Base-by-base conservation (phyloP, 306 rosid genomes). In the Mimosa bimucronata region DNA sequence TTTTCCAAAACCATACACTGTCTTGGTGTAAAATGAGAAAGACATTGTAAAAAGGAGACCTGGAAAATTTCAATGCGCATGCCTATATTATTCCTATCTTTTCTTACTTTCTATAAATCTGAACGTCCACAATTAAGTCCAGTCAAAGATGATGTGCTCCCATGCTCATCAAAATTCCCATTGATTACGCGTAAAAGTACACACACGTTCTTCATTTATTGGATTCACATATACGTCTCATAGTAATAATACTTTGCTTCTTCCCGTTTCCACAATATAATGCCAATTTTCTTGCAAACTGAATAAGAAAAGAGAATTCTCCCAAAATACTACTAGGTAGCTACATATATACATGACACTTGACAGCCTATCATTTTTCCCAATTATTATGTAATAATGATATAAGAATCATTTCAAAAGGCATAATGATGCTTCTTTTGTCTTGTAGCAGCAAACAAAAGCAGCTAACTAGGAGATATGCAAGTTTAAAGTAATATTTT, bases 371-470 rank as follows among this genome's bases (percentile, higher is more conserved):
- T 10, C 0, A 42, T 1, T 11, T 14, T 77, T 74, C 18, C n/a
- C 87, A 83, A 86, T 86, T 80, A 86, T 86, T 86, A 79, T 74
- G 85, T 13, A 86, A 80, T 83, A 83, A 86, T 83, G 83, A 86
- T 86, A 68, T 86, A 68, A 55, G 77, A n/a, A 84, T 77, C 42
- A 38, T 53, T 37, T 80, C 44, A 80, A 77, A 86, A 86, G 73
- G 79, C 76, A 68, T 26, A 76, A 81, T 79, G 40, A 79, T 79
- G 46, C 29, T 13, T 69, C 29, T 23, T 83, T 86, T 83, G 89
- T 77, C 81, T 18, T 74, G 7, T 77, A 80, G 85, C 71, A 46
- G 19, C 77, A 53, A 53, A 46, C 28, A 76, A 48, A 66, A 40
- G 71, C n/a, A 3, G 25, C 12, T 19, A 52, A 21, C 10, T 19